phyloP scores from a whole-genome alignment of 257 asterid genomes.

The Catharanthus roseus region DNA sequence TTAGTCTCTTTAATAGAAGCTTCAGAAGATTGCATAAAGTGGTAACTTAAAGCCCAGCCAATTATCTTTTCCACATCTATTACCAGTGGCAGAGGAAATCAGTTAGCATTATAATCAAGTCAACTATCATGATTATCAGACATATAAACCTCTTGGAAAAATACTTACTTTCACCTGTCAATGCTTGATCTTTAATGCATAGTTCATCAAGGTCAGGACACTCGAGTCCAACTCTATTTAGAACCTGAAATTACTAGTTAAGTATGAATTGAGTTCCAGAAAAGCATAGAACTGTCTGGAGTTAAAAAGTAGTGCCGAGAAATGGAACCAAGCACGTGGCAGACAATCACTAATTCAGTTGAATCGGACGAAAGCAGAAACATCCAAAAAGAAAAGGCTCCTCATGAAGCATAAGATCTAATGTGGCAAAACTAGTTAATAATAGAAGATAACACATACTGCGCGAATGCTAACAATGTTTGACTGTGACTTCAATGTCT shows the following conservation, averaged over 20 bases:
- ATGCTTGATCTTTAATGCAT: slow-evolving; percentile 75
- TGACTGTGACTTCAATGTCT: slow-evolving; percentile 74
- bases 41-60: slow-evolving; percentile 90
- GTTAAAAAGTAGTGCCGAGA: background rate
- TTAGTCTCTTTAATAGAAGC: slow-evolving; percentile 39
- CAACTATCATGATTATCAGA: slow-evolving; percentile 12
- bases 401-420: background rate
- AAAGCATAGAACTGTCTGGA: slow-evolving; percentile 3
- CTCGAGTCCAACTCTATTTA: slow-evolving; percentile 53
- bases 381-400: background rate
- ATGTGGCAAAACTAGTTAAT: background rate
- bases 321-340: background rate
- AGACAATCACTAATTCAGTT: background rate
- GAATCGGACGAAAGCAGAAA: background rate
- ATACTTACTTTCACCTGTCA: slow-evolving; percentile 71
- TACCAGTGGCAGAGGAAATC: slow-evolving; percentile 22
- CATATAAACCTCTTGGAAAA: slow-evolving; percentile 15
- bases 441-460: slow-evolving; percentile 35
- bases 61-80: slow-evolving; percentile 66
- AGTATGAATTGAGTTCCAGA: background rate
- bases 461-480: slow-evolving; percentile 63
- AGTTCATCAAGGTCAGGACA: slow-evolving; percentile 70
- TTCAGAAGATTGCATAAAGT: slow-evolving; percentile 61
- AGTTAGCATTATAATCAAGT: slow-evolving; percentile 18
- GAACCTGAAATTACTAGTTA: slow-evolving; percentile 30